Percentiles rank a stretch among this genome's conserved stretches.
Conservation (phyloP, 305 asterid genomes). For the Nicotiana rustica region DNA sequence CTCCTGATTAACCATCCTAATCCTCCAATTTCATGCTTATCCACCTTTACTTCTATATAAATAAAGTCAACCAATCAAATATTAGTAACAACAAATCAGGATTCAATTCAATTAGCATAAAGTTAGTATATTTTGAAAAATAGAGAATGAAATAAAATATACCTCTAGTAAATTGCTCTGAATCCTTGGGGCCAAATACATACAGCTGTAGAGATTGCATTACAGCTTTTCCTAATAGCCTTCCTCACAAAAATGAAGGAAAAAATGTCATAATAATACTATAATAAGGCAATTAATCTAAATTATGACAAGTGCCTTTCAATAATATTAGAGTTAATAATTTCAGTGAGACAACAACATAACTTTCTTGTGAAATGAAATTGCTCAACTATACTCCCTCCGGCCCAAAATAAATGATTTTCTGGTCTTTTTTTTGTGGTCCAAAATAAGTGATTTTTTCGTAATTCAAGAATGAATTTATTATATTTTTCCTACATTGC, state of each 20-base stretch:
- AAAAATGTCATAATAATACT: background rate
- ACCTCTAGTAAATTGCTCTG: constrained; percentile 51
- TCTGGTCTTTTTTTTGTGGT: too few relatives aligned
- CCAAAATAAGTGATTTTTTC: too few relatives aligned
- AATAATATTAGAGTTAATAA: background rate
- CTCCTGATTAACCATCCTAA: constrained; percentile 70
- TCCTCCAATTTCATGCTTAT: constrained; percentile 65
- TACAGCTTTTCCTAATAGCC: constrained; percentile 62
- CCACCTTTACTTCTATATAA: constrained; percentile 57
- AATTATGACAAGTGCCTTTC: background rate
- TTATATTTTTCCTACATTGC: too few relatives aligned
- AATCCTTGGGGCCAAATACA: constrained; percentile 57
- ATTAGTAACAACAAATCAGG: background rate
- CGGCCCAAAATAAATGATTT: too few relatives aligned
- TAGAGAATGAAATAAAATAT: background rate
- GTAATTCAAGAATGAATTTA: too few relatives aligned
- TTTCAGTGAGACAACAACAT: background rate
- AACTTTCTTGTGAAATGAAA: background rate
- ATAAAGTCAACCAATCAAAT: background rate
- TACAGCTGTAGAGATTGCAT: constrained; percentile 74
- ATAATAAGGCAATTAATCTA: background rate
- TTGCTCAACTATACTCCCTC: background rate
- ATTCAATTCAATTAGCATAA: background rate
- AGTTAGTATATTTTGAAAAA: too few relatives aligned
- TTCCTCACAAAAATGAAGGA: constrained; percentile 26